Evolutionary conservation across 2,329 filamentous ascomycete genomes (phyloP).

Genomic region (Botryosphaeria agaves): DNA sequence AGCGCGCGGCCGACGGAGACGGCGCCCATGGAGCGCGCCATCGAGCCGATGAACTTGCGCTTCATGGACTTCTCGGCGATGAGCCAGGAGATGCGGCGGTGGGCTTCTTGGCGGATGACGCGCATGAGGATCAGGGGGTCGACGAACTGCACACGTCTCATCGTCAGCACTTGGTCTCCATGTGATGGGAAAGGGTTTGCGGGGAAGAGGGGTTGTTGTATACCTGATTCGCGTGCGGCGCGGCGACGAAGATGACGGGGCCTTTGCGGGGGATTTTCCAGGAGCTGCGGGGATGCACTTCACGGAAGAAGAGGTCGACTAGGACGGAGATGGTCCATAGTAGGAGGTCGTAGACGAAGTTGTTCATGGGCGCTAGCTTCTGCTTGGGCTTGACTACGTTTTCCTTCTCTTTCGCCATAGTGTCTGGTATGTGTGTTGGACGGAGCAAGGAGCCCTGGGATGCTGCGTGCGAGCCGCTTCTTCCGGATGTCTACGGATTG

Average conservation of each 20-base stretch:
- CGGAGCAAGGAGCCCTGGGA: too few relatives aligned
- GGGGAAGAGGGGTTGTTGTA: slow-evolving; percentile 2
- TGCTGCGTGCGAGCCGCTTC: too few relatives aligned
- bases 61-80: slow-evolving; percentile 93
- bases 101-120: slow-evolving; percentile 70
- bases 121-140: slow-evolving; percentile 89
- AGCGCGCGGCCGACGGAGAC: slow-evolving; percentile 88
- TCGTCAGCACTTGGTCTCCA: background rate
- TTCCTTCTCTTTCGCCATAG: too few relatives aligned
- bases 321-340: slow-evolving; percentile 66
- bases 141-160: slow-evolving; percentile 74
- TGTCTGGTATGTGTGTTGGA: too few relatives aligned
- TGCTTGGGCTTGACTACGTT: background rate
- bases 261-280: slow-evolving; percentile 87
- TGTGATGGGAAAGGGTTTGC: slow-evolving; percentile 1
- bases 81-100: slow-evolving; percentile 77
- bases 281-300: slow-evolving; percentile 84
- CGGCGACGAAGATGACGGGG: slow-evolving; percentile 87
- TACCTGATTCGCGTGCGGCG: slow-evolving; percentile 91
- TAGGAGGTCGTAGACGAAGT: slow-evolving; percentile 62
- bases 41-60: slow-evolving; percentile 72
- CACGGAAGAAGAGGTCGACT: slow-evolving; percentile 92
- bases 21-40: slow-evolving; percentile 69
- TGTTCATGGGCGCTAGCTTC: slow-evolving; percentile 51
- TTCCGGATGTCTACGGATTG: too few relatives aligned